Percentiles rank a stretch among this genome's conserved stretches.
phyloP scores from a whole-genome alignment of 768 basidiomycete genomes.

The Chlorophyllum brunneum region DNA sequence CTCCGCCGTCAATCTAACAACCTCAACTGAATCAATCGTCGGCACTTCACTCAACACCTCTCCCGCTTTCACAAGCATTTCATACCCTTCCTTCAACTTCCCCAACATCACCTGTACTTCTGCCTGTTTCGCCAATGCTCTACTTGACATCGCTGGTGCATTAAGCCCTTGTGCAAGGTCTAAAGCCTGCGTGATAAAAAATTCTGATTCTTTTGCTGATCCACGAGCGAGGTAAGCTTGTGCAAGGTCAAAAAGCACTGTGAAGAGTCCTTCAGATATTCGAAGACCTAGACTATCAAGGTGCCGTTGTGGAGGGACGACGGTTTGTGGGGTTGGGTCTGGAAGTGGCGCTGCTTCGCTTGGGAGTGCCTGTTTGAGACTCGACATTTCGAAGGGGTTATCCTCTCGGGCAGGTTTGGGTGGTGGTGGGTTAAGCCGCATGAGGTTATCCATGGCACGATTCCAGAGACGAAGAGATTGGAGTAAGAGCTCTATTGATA shows the following conservation, averaged over 20 bases:
- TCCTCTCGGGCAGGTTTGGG: conserved; percentile 29
- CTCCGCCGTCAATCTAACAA: conserved; percentile 53
- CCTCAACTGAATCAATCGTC: conserved; percentile 56
- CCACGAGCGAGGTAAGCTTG: conserved; percentile 69
- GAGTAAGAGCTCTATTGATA: conserved; percentile 53
- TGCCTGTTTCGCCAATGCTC: conserved; percentile 62
- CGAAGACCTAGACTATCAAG: conserved; percentile 48
- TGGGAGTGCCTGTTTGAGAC: conserved; percentile 39
- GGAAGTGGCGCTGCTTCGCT: conserved; percentile 16
- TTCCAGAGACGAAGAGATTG: conserved; percentile 80
- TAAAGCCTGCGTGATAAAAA: conserved; percentile 75
- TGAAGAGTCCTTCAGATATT: conserved; percentile 66
- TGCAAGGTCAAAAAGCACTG: conserved; percentile 60
- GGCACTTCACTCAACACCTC: conserved; percentile 41
- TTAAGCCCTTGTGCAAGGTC: conserved; percentile 68
- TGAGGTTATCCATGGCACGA: conserved; percentile 66
- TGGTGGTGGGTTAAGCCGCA: conserved; percentile 48
- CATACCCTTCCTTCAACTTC: conserved; percentile 51
- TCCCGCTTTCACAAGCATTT: conserved; percentile 48
- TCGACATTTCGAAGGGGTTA: conserved; percentile 58
- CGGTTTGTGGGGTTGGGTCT: conserved; percentile 22
- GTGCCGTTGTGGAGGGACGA: conserved; percentile 24
- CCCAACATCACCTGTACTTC: conserved; percentile 70
- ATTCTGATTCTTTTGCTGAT: conserved; percentile 80
- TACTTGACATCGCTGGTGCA: conserved; percentile 58